Evolutionary conservation across 2,329 filamentous ascomycete species (phyloP), one percentile per base, ranked within the genome.

Genomic region (Graphiopsis chlorocephala): DNA sequence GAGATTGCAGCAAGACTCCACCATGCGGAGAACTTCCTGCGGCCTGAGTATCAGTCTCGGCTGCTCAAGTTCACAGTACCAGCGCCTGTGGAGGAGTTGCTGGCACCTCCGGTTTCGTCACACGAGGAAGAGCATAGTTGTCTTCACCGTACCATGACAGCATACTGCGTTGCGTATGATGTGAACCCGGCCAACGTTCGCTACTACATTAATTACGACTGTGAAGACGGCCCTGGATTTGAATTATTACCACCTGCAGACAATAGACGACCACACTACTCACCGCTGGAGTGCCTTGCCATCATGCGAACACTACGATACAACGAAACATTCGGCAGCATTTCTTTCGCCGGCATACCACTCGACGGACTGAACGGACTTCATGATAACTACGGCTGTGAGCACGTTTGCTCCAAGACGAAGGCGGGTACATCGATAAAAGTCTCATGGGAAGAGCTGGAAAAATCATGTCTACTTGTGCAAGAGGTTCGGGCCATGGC

Each of bases 241-340:
- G 83, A 84, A 67, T 80, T 91, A 10, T 79, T 89, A 8, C 83
- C 82, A 23, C 86, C 88, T 2, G 80, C 82, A 23, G 80, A 81
- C 56, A 76, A 80, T 11, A 78, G 80, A 53, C 78, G 81, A 56
- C 77, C 77, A 14, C 82, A 83, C 42, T 91, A 91, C 71, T 83
- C 80, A 2, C 79, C 82, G 4, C 73, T 87, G 26, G 89, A 91
- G 72, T 77, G 91, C n/a, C 81, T 91, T 31, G 87, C 89, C 4
- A 83, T 91, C n/a, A 84, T 90, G 80, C 83, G 88, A 66, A 83
- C 89, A 11, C 75, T 91, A 61, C 84, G 89, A 47, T 91, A 90
- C 75, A 91, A 91, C 71, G 88, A 91, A 71, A 84, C 82, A 0
- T 91, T 91, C 73, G 80, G 80, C 29, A 86, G 86, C 1, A 86